A percentile compares a stretch with the other conserved stretches of the same genome.
Evolutionary conservation across 345 rosid genomes (phyloP).

Genomic region (Syzygium jambos): DNA sequence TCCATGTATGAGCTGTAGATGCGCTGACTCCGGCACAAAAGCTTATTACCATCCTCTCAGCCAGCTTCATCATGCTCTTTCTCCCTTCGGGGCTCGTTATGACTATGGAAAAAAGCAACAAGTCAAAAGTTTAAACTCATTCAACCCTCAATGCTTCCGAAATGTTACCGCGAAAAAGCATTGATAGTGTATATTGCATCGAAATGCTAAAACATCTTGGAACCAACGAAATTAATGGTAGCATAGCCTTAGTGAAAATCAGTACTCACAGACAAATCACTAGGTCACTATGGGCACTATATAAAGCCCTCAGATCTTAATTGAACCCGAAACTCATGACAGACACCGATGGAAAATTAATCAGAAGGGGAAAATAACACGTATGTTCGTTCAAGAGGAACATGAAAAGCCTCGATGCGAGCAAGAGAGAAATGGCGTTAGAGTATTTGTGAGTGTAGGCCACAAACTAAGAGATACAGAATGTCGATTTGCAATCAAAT

Average conservation of each 20-base stretch:
- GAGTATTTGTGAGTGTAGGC: background rate
- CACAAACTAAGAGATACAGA: background rate
- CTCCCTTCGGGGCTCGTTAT: constrained; percentile 63
- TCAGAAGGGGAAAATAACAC: background rate
- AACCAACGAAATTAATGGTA: background rate
- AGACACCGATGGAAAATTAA: background rate
- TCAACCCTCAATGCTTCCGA: background rate
- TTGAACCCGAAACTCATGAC: background rate
- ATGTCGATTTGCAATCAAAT: background rate
- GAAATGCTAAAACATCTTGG: background rate
- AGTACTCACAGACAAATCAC: background rate
- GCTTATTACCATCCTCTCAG: constrained; percentile 72
- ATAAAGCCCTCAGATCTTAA: background rate
- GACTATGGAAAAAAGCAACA: constrained; percentile 17
- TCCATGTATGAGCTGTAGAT: constrained; percentile 66
- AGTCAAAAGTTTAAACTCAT: background rate
- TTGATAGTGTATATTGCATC: background rate
- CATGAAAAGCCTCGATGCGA: background rate
- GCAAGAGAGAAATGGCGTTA: background rate
- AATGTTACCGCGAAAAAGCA: background rate
- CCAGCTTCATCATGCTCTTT: constrained; percentile 63
- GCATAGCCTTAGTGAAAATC: background rate
- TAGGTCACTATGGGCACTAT: background rate
- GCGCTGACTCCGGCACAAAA: constrained; percentile 72
- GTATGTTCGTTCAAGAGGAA: background rate